phyloP scores from a whole-genome alignment of 2,329 filamentous ascomycete genomes.

The Colletotrichum sidae region DNA sequence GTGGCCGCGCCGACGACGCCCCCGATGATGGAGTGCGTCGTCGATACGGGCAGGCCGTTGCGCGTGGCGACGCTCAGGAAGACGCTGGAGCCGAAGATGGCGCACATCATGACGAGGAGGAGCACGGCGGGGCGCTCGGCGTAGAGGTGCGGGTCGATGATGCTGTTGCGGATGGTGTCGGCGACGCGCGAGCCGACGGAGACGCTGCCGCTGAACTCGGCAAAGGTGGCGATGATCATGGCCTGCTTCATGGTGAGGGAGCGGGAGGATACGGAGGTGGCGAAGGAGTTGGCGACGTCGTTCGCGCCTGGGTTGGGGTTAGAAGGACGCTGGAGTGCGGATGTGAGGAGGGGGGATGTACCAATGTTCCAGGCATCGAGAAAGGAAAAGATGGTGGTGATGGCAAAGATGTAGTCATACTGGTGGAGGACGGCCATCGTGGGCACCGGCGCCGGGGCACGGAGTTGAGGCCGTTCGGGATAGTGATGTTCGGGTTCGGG shows the following conservation, averaged over 20 bases:
- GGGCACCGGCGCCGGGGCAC: background rate
- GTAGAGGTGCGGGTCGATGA: constrained; percentile 58
- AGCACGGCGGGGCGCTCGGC: constrained; percentile 58
- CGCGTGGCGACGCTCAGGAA: constrained; percentile 65
- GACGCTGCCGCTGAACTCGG: constrained; percentile 58
- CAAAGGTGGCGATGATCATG: constrained; percentile 55
- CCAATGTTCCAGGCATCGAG: constrained; percentile 76
- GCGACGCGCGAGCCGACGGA: constrained; percentile 50
- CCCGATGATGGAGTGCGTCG: constrained; percentile 64
- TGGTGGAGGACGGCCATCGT: constrained; percentile 57
- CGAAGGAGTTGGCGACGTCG: constrained; percentile 62
- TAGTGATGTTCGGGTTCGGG: background rate
- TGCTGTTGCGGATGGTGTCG: constrained; percentile 60
- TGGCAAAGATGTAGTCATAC: constrained; percentile 73
- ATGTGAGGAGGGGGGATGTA: constrained; percentile 70
- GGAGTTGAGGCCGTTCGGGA: background rate
- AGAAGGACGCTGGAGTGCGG: constrained; percentile 70
- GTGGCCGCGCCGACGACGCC: constrained; percentile 51
- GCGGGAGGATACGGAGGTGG: constrained; percentile 58
- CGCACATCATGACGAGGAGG: constrained; percentile 66
- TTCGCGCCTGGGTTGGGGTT: constrained; percentile 65
- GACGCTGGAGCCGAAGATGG: constrained; percentile 61
- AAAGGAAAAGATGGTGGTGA: constrained; percentile 73
- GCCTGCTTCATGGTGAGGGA: constrained; percentile 60
- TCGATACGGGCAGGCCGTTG: constrained; percentile 64